phyloP scores from a whole-genome alignment of 2,329 filamentous ascomycete species.

The Fusarium transvaalense region DNA sequence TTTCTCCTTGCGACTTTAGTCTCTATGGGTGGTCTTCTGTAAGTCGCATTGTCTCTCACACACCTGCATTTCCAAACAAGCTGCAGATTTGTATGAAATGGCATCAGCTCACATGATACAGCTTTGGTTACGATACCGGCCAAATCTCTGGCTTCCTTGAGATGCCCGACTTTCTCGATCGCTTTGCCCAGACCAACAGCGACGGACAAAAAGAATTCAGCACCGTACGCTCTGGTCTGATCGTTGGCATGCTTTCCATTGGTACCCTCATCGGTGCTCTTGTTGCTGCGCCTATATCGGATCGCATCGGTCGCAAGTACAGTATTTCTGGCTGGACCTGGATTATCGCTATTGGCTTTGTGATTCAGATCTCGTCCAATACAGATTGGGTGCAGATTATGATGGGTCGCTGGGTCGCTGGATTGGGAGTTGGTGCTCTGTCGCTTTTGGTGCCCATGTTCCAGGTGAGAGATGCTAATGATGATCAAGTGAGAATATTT shows the following conservation, averaged over 20 bases:
- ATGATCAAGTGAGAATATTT: too few species aligned
- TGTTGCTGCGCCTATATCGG: conserved; percentile 71
- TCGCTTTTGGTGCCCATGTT: conserved; percentile 78
- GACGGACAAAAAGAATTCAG: conserved; percentile 61
- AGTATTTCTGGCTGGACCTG: conserved; percentile 73
- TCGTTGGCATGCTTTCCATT: conserved; percentile 70
- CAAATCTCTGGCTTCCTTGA: conserved; percentile 69
- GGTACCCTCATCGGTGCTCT: conserved; percentile 72
- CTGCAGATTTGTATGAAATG: too few species aligned
- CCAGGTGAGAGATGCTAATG: conserved; percentile 55
- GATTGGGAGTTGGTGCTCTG: conserved; percentile 75
- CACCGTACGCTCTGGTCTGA: conserved; percentile 68
- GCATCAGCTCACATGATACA: neutral
- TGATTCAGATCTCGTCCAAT: conserved; percentile 72
- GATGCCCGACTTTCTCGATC: conserved; percentile 67
- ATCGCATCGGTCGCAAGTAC: conserved; percentile 71
- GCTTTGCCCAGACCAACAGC: conserved; percentile 61
- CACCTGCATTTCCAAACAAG: too few species aligned
- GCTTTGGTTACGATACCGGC: conserved; percentile 64
- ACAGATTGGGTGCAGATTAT: conserved; percentile 74
- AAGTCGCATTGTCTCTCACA: conserved; percentile 13
- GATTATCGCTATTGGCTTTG: conserved; percentile 72
- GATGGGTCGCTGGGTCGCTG: conserved; percentile 73
- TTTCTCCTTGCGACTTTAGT: conserved; percentile 56
- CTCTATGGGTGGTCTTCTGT: conserved; percentile 62